Evolutionary conservation across 805 yeast species (phyloP).

Genomic region (Metschnikowia arizonensis): DNA sequence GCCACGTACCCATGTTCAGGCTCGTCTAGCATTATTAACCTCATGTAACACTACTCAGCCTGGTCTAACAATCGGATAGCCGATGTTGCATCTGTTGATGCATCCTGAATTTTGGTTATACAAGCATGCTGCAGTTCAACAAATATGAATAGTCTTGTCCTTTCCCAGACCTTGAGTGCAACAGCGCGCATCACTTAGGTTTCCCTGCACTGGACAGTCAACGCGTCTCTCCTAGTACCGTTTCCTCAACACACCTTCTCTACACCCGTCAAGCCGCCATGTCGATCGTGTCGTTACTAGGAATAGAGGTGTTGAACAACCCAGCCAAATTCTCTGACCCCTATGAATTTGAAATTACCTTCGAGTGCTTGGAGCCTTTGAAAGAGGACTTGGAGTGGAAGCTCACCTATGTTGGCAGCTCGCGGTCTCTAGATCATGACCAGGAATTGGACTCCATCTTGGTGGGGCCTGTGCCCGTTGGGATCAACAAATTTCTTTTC

Average conservation of each 20-base stretch:
- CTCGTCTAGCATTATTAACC: no score
- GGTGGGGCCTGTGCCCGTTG: conserved; percentile 99
- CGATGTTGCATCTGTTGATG: no score
- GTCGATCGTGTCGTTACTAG: conserved; percentile 92
- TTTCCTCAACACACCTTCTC: not conserved
- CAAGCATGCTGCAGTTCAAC: no score
- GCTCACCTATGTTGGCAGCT: conserved; percentile 92
- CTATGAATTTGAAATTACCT: conserved; percentile 94
- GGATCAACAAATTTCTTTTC: conserved; percentile 87
- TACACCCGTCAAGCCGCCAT: conserved; percentile 31
- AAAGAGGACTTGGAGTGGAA: conserved; percentile 96
- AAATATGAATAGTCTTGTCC: no score
- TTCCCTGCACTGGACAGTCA: not conserved
- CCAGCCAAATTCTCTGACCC: conserved; percentile 94
- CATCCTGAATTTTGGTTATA: no score
- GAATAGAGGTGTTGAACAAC: conserved; percentile 87
- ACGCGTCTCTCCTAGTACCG: conserved; percentile 2
- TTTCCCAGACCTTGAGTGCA: not conserved
- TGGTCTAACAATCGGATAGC: no score
- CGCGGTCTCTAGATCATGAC: conserved; percentile 91
- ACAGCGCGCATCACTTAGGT: not conserved
- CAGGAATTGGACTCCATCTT: conserved; percentile 92
- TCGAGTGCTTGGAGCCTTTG: conserved; percentile 91
- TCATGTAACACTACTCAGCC: no score
- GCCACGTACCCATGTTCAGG: no score